Base-by-base conservation (phyloP, 2,329 filamentous ascomycete genomes). In the Penicillium italicum region DNA sequence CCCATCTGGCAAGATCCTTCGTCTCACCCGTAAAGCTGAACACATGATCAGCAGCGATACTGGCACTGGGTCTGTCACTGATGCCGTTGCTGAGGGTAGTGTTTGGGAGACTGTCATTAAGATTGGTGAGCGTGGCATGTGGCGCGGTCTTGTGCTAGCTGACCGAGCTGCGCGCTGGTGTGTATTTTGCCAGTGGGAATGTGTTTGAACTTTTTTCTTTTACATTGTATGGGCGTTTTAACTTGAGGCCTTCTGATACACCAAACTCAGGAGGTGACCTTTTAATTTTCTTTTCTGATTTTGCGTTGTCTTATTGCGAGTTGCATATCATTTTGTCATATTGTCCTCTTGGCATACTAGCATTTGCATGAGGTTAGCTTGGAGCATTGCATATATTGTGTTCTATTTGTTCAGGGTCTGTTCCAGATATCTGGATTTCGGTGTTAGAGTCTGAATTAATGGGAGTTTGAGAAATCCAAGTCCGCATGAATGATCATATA, bases 1-100 rank as follows among this genome's bases (percentile, higher is more conserved):
- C 6, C 94, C 94, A 0, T 89, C 88, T 30, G 94, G 95, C 58
- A 97, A 97, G 77, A 97, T 99, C 64, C 83, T 97, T 56, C 82
- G 94, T 50, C 79, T 80, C 31, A 78, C 71, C 28, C 73, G 78
- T 26, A 79, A 79, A 59, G 72, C 75, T 7, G 78, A 80, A 40
- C 76, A 78, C 53, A 74, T 76, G 69, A 67, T 75, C 48, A 66
- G 71, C 36, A 62, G 66, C 8, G 70, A 64, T 16, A 67, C 57
- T 38, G 60, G 62, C 26, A 62, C 62, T n/a, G 71, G 73, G 44
- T 70, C 71, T 7, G 57, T 68, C 16, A 70, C 68, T 7, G 76
- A 77, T 59, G 69, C 70, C 9, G 64, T 65, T 5, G 70, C 73
- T 0, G 76, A 85, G 58, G 84, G 83, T 14, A 85, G 79, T 45